Conservation (phyloP, 2,329 filamentous ascomycete species). For the Periconia macrospinosa region DNA sequence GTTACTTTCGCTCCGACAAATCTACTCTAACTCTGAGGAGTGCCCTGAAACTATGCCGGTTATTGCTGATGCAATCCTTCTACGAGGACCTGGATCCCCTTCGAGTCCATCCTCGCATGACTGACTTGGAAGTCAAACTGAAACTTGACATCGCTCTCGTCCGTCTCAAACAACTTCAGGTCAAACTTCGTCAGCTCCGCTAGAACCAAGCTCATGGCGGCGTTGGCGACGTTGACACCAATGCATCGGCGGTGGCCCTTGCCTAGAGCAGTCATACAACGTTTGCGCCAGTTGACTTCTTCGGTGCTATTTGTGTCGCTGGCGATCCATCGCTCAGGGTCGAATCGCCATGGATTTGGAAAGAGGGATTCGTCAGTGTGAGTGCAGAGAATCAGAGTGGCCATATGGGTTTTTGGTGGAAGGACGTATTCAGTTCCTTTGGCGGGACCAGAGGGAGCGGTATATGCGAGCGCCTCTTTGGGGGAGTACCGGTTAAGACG, state of each 20-base stretch:
- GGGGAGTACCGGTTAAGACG: slow-evolving; percentile 13
- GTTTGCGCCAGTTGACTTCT: neutral
- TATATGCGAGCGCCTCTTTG: too few species aligned
- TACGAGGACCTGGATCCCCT: too few species aligned
- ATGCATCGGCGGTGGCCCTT: slow-evolving; percentile 2
- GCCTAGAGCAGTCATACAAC: slow-evolving; percentile 2
- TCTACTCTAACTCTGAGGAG: too few species aligned
- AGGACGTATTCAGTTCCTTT: too few species aligned
- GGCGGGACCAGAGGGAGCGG: too few species aligned
- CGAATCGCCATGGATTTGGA: slow-evolving; percentile 5
- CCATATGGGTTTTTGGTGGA: too few species aligned
- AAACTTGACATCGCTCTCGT: neutral
- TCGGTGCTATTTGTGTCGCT: too few species aligned
- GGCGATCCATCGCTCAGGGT: slow-evolving; percentile 27
- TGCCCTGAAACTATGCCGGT: too few species aligned
- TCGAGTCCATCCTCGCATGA: neutral
- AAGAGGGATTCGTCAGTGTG: too few species aligned
- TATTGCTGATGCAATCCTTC: too few species aligned
- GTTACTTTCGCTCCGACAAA: too few species aligned
- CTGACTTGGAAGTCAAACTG: neutral
- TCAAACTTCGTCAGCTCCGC: slow-evolving; percentile 1
- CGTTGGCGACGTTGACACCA: slow-evolving; percentile 4
- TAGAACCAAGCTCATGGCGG: slow-evolving; percentile 4
- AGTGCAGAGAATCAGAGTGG: too few species aligned
- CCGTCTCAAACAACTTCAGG: slow-evolving; percentile 2